Conservation (phyloP, 2,329 filamentous ascomycete species). For the Cryphonectria nitschkei region DNA sequence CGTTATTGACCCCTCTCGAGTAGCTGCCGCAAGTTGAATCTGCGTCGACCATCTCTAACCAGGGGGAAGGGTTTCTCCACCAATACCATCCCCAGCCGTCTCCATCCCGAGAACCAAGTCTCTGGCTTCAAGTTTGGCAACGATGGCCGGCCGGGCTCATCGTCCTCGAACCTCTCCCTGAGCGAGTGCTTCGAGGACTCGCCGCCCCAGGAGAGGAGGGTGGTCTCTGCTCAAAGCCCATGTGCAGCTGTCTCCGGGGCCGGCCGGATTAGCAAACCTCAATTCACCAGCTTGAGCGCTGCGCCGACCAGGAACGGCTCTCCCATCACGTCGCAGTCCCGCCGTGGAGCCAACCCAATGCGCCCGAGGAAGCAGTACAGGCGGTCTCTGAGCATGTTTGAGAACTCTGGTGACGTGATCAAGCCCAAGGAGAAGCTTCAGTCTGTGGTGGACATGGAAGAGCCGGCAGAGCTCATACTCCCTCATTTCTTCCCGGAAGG, state of each 20-base stretch:
- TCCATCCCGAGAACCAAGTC: constrained; percentile 65
- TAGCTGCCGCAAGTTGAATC: constrained; percentile 68
- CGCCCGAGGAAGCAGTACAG: constrained; percentile 87
- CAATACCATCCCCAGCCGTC: constrained; percentile 63
- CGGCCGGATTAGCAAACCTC: constrained; percentile 62
- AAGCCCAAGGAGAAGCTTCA: constrained; percentile 74
- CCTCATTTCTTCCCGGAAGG: constrained; percentile 84
- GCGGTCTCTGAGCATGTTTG: constrained; percentile 96
- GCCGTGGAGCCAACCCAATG: constrained; percentile 72
- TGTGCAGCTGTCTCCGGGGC: constrained; percentile 58
- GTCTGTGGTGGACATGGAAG: constrained; percentile 83
- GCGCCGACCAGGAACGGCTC: constrained; percentile 71
- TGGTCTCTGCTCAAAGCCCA: constrained; percentile 64
- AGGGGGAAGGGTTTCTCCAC: constrained; percentile 77
- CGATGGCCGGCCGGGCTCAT: constrained; percentile 45
- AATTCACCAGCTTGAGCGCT: constrained; percentile 62
- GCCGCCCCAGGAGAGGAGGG: constrained; percentile 70
- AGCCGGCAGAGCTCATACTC: constrained; percentile 71
- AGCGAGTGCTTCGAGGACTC: constrained; percentile 83
- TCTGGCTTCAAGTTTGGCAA: constrained; percentile 77
- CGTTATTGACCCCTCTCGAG: constrained; percentile 34
- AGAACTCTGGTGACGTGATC: constrained; percentile 85
- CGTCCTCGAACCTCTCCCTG: constrained; percentile 67
- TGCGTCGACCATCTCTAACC: constrained; percentile 74
- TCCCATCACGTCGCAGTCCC: constrained; percentile 70